phyloP scores from a whole-genome alignment of 2,329 filamentous ascomycete species.

The Sporothrix globosa region DNA sequence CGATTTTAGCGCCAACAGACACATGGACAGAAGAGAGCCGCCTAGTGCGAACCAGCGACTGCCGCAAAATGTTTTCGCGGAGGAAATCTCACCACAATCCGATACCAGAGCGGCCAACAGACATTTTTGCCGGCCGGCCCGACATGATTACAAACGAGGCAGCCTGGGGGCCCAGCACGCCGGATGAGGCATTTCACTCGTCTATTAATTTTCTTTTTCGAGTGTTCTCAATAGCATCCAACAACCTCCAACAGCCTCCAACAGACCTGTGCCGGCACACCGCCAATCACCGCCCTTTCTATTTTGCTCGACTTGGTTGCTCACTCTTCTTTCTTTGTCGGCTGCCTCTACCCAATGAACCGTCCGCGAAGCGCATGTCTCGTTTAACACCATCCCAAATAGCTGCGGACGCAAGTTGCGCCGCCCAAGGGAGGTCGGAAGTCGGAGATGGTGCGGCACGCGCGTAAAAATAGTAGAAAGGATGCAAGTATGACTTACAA shows the following conservation, averaged over 20 bases:
- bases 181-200: slow-evolving; percentile 20
- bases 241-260: slow-evolving; percentile 12
- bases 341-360: background rate
- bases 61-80: background rate
- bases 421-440: background rate
- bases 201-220: background rate
- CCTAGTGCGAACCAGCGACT: background rate
- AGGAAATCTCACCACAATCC: background rate
- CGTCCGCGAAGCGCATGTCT: background rate
- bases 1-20: slow-evolving; percentile 14
- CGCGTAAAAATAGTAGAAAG: background rate
- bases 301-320: background rate
- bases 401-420: background rate
- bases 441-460: background rate
- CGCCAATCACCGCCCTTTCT: background rate
- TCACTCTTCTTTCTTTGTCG: background rate
- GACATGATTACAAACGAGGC: background rate
- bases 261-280: background rate
- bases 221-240: too few species aligned
- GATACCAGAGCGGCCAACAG: background rate
- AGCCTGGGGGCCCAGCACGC: slow-evolving; percentile 5
- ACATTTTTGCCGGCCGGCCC: background rate
- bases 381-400: background rate
- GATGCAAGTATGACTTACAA: background rate
- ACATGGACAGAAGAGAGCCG: background rate